phyloP scores from a whole-genome alignment of 2,329 filamentous ascomycete species.

The Septoria linicola region DNA sequence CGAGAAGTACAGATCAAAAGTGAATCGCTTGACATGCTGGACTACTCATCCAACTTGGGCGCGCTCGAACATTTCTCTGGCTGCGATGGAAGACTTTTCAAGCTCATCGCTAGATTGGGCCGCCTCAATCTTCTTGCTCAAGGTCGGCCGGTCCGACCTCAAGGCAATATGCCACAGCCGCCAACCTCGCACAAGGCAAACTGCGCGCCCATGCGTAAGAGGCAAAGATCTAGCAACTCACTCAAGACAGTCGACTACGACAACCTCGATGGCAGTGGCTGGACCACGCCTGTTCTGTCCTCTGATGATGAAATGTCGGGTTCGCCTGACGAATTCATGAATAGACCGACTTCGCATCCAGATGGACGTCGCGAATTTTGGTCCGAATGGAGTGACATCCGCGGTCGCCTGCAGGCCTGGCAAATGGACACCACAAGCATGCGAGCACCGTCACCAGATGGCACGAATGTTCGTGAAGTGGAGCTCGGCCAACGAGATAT shows the following conservation, averaged over 20 bases:
- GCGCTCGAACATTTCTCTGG: slow-evolving; percentile 82
- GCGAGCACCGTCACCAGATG: slow-evolving; percentile 19
- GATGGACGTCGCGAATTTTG: slow-evolving; percentile 66
- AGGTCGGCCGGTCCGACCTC: slow-evolving; percentile 47
- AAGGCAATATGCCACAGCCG: slow-evolving; percentile 13
- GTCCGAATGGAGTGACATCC: slow-evolving; percentile 81
- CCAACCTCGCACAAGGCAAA: slow-evolving; percentile 22
- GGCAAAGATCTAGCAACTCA: slow-evolving; percentile 11
- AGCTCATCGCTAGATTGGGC: slow-evolving; percentile 77
- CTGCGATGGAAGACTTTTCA: slow-evolving; percentile 84
- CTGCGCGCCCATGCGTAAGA: slow-evolving; percentile 6
- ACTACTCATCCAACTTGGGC: slow-evolving; percentile 65
- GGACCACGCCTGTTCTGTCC: slow-evolving; percentile 47
- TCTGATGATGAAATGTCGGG: slow-evolving; percentile 39
- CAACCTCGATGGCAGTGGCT: slow-evolving; percentile 67
- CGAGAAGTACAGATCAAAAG: slow-evolving; percentile 76
- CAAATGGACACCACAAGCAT: slow-evolving; percentile 59
- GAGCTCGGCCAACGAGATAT: slow-evolving; percentile 63
- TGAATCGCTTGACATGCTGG: slow-evolving; percentile 61
- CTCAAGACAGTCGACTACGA: slow-evolving; percentile 47
- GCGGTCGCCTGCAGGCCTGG: slow-evolving; percentile 75
- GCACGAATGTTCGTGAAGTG: slow-evolving; percentile 31
- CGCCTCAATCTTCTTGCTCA: slow-evolving; percentile 83
- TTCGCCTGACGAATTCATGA: slow-evolving; percentile 36
- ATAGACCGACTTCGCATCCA: slow-evolving; percentile 25